Evolutionary conservation across 805 yeast genomes (phyloP), one percentile per base, ranked within the genome.

Genomic region (Kuraishia hungarica): DNA sequence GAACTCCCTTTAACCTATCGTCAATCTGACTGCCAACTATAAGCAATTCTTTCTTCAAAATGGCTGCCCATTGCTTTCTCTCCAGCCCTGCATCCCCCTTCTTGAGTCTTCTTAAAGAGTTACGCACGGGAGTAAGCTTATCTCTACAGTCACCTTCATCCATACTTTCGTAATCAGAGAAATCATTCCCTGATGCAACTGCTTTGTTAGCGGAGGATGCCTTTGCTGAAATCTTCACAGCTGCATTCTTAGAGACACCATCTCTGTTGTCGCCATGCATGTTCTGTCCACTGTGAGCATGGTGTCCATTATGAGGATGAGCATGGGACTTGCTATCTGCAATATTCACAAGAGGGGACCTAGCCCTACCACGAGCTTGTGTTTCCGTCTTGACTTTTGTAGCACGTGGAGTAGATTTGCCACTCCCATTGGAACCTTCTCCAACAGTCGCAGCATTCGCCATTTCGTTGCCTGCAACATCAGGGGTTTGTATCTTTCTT

Each of bases 11-110:
- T 22, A 73, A 74, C 47, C 69, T 69, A 53, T 68, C 63, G 39
- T 74, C 80, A 54, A 89, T 89, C 63, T 81, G 84, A 59, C 85
- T 83, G 28, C 97, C 97, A 51, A 90, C 85, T 8, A 75, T 74
- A n/a, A 84, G 67, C 58, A 89, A 73, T 62, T 89, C 96, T 24
- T 72, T 74, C 65, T 84, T 83, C 58, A 90, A 73, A 8, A 85
- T 75, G n/a, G 70, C 71, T 7, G 90, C 89, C 87, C 92, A 89
- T 62, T 83, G 94, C 57, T 81, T 81, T 59, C 89, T 82, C 55
- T 83, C 92, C 58, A 87, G 70, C 0, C 92, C 92, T 53, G 81
- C 77, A 57, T 82, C 80, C 23, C 96, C 96, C 59, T 81, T 78
- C 61, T 85, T 85, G 56, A 89, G 74, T 51, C 81, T 77, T 66